Conservation (phyloP, 139 green algal genomes). For the Auxenochlorella pyrenoidosa region DNA sequence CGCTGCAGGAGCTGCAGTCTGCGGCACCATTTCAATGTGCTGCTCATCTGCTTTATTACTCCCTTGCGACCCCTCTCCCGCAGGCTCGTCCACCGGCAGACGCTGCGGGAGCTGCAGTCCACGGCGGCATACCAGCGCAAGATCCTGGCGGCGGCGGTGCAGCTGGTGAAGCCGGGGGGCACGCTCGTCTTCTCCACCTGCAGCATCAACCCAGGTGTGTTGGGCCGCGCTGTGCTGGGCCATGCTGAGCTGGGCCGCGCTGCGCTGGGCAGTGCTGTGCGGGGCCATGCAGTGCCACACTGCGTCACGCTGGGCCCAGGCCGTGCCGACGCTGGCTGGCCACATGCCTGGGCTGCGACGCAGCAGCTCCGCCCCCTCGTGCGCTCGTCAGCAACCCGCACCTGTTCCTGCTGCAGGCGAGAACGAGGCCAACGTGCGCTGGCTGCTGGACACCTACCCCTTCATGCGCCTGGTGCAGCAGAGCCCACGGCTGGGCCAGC, state of each 20-base stretch:
- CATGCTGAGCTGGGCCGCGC: too few species aligned
- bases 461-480: slow-evolving; percentile 67
- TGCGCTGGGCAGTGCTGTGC: too few species aligned
- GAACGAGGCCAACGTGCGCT: slow-evolving; percentile 92
- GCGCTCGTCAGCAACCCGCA: too few species aligned
- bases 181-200: slow-evolving; percentile 92
- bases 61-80: background rate
- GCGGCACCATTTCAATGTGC: too few species aligned
- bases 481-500: slow-evolving; percentile 61
- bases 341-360: too few species aligned
- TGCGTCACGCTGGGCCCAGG: too few species aligned
- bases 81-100: slow-evolving; percentile 49
- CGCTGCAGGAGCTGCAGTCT: slow-evolving; percentile 57
- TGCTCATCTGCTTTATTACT: too few species aligned
- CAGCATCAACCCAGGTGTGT: slow-evolving; percentile 80
- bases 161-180: slow-evolving; percentile 80
- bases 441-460: slow-evolving; percentile 81
- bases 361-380: too few species aligned
- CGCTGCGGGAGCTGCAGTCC: slow-evolving; percentile 57
- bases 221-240: background rate
- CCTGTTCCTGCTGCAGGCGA: slow-evolving; percentile 67
- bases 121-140: slow-evolving; percentile 76
- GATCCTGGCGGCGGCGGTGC: slow-evolving; percentile 80
- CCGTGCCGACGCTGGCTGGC: too few species aligned
- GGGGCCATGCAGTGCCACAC: too few species aligned